Conservation (phyloP, 2,329 filamentous ascomycete genomes). For the Phyllosticta citribraziliensis region DNA sequence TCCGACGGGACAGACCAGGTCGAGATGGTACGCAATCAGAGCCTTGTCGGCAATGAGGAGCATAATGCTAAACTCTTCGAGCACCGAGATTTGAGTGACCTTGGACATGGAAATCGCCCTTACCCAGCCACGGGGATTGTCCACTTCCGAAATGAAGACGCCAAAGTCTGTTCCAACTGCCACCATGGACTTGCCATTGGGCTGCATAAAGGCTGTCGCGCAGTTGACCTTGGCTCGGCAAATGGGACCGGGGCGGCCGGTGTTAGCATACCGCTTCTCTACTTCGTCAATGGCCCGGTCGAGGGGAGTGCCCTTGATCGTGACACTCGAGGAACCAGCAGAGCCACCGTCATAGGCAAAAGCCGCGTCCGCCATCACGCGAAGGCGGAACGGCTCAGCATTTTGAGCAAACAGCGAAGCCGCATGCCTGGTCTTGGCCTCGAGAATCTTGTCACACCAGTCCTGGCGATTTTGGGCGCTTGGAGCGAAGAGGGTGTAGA, state of each 20-base stretch:
- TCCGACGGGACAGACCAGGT: constrained; percentile 57
- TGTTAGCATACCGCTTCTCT: constrained; percentile 58
- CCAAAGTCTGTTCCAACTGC: constrained; percentile 94
- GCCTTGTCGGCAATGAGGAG: constrained; percentile 85
- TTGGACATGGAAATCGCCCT: constrained; percentile 65
- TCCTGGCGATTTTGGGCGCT: constrained; percentile 65
- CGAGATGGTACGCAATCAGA: constrained; percentile 86
- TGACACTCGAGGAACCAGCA: constrained; percentile 50
- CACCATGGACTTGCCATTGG: constrained; percentile 75
- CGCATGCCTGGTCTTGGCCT: constrained; percentile 90
- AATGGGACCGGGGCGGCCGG: constrained; percentile 63
- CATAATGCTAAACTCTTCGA: constrained; percentile 92
- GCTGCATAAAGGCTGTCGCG: constrained; percentile 75
- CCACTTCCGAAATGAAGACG: constrained; percentile 79
- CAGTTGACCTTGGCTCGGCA: constrained; percentile 86
- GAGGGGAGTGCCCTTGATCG: constrained; percentile 82
- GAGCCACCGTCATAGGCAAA: constrained; percentile 68
- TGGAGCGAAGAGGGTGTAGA: constrained; percentile 82
- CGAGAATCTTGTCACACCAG: constrained; percentile 89
- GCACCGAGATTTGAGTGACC: constrained; percentile 86
- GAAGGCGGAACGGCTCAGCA: constrained; percentile 85
- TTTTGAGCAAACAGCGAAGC: constrained; percentile 83
- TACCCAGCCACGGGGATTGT: constrained; percentile 83
- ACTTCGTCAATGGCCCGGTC: constrained; percentile 85
- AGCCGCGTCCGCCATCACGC: constrained; percentile 83